Percentiles rank a stretch among this genome's conserved stretches.
These are phyloP conservation scores for Acer saccharum DNA, from an alignment of 345 rosid genomes.

Conservation along the genomic window DNA sequence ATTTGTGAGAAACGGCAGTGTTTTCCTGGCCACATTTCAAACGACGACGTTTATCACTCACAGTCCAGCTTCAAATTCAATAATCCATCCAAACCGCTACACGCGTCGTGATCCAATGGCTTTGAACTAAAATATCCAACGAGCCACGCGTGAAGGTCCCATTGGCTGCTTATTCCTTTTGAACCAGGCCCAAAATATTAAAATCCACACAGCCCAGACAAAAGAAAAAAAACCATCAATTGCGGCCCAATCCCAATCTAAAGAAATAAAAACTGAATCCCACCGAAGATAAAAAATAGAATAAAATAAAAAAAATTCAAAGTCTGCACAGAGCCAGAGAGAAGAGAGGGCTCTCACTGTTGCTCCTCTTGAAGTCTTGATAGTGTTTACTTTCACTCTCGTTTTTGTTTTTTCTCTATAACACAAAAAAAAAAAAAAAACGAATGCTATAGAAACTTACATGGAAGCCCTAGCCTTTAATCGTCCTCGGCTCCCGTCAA, in stretches of 20 bases:
- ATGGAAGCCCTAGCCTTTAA: slow-evolving; percentile 52
- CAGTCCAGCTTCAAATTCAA: too few relatives aligned
- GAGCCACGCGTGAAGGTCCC: slow-evolving; percentile 5
- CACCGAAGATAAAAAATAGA: too few relatives aligned
- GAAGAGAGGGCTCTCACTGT: neutral
- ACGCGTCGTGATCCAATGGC: neutral
- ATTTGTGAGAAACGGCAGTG: too few relatives aligned
- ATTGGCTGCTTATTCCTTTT: neutral
- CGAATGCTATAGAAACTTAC: neutral
- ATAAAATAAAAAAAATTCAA: neutral
- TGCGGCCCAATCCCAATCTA: too few relatives aligned
- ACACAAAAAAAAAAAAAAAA: neutral
- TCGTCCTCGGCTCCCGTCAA: slow-evolving; percentile 27
- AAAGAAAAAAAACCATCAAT: too few relatives aligned
- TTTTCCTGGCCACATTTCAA: too few relatives aligned
- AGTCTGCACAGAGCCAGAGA: neutral
- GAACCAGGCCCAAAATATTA: too few relatives aligned
- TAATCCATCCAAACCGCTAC: neutral
- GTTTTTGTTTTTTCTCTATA: too few relatives aligned
- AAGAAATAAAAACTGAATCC: too few relatives aligned
- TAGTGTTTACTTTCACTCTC: too few relatives aligned
- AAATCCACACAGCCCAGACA: too few relatives aligned
- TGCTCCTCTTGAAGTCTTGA: neutral
- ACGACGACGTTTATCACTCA: neutral
- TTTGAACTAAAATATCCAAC: too few relatives aligned